Conservation (phyloP, 2,329 filamentous ascomycete species). For the Aspergillus sclerotialis region DNA sequence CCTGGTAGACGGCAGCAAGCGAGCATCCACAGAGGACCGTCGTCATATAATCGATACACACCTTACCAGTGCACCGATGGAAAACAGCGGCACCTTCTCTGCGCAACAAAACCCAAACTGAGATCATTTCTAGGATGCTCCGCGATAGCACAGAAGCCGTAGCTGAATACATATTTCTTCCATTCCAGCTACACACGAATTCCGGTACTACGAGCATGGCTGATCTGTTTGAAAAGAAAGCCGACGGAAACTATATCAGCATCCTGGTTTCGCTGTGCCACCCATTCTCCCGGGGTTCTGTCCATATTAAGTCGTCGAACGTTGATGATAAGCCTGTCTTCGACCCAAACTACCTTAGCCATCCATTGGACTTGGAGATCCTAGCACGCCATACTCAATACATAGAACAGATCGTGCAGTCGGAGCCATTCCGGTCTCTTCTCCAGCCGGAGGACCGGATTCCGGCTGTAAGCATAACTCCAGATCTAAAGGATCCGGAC, state of each 20-base stretch:
- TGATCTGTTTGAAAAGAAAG: constrained; percentile 8
- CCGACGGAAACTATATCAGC: constrained; percentile 13
- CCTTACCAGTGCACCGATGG: neutral
- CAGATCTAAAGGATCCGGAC: constrained; percentile 1
- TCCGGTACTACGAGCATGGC: constrained; percentile 3
- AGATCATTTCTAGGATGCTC: constrained; percentile 6
- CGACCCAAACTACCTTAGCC: constrained; percentile 37
- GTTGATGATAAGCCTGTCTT: constrained; percentile 29
- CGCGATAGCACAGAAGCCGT: constrained; percentile 10
- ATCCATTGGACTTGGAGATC: constrained; percentile 33
- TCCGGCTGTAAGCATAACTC: neutral
- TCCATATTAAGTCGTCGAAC: constrained; percentile 27
- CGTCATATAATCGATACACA: neutral
- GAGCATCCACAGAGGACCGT: constrained; percentile 3
- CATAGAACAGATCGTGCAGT: constrained; percentile 10
- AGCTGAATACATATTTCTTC: constrained; percentile 13
- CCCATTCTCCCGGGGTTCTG: constrained; percentile 23
- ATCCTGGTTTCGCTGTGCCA: constrained; percentile 19
- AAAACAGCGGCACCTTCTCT: neutral
- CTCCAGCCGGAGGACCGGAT: constrained; percentile 1
- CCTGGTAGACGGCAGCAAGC: constrained; percentile 2
- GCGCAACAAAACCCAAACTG: constrained; percentile 2
- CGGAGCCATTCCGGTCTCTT: constrained; percentile 3
- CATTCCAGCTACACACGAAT: constrained; percentile 12
- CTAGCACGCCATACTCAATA: constrained; percentile 14